Evolutionary conservation across 2,329 filamentous ascomycete species (phyloP).

Genomic region (Pestalotiopsis sp.): DNA sequence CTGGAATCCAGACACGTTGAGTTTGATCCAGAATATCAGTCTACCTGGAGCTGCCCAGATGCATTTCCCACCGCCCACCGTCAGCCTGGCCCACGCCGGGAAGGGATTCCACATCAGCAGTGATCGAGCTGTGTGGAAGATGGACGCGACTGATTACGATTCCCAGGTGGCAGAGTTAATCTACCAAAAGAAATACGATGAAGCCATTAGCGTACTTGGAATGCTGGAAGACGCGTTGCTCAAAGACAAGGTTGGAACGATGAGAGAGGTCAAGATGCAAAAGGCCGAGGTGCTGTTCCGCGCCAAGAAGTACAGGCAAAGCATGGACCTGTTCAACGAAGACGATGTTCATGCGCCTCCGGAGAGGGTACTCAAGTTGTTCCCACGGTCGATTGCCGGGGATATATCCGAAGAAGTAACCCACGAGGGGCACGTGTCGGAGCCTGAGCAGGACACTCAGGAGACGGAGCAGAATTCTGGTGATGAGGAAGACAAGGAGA

Average conservation of each 20-base stretch:
- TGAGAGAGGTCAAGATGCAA: conserved; percentile 85
- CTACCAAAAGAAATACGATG: conserved; percentile 74
- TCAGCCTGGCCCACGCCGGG: conserved; percentile 91
- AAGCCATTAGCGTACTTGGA: conserved; percentile 84
- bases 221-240: conserved; percentile 94
- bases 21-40: conserved; percentile 81
- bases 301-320: conserved; percentile 78
- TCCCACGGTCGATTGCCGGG: conserved; percentile 82
- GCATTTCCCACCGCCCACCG: conserved; percentile 89
- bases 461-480: conserved; percentile 39
- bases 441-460: conserved; percentile 41
- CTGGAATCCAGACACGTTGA: conserved; percentile 88
- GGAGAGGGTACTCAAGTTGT: conserved; percentile 83
- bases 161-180: conserved; percentile 84
- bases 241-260: conserved; percentile 76
- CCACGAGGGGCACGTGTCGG: conserved; percentile 48
- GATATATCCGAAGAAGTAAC: conserved; percentile 65
- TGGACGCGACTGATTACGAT: conserved; percentile 91
- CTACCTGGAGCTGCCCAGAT: conserved; percentile 82
- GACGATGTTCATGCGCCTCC: conserved; percentile 88
- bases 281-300: conserved; percentile 88
- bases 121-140: conserved; percentile 91
- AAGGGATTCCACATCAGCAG: conserved; percentile 95
- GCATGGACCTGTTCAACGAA: conserved; percentile 84
- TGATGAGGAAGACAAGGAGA: conserved; percentile 31